Evolutionary conservation across 495 filamentous ascomycete genomes (phyloP).

Genomic region (Neurospora sp.): DNA sequence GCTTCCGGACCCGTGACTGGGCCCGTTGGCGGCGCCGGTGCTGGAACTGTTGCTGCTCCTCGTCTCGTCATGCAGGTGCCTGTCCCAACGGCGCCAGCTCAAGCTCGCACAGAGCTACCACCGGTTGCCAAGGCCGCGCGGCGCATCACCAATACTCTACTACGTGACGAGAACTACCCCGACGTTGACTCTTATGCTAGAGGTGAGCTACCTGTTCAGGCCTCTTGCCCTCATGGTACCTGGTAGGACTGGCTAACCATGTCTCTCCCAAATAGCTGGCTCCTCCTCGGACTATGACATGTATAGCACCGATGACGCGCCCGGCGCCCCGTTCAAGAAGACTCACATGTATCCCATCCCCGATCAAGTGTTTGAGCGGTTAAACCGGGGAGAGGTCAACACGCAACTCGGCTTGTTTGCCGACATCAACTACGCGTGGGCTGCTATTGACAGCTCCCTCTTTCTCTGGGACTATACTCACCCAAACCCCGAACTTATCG

Average conservation of each 20-base stretch:
- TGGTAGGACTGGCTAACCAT: constrained; percentile 1
- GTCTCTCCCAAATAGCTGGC: constrained; percentile 39
- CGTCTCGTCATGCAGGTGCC: neutral
- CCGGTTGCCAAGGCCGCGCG: constrained; percentile 70
- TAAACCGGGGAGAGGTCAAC: constrained; percentile 70
- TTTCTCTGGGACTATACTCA: constrained; percentile 97
- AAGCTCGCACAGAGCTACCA: constrained; percentile 23
- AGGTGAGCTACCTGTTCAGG: constrained; percentile 45
- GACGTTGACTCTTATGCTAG: constrained; percentile 83
- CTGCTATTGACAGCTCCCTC: constrained; percentile 85
- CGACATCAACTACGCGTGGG: constrained; percentile 88
- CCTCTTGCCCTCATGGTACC: neutral
- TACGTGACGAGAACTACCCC: constrained; percentile 68
- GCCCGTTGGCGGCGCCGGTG: neutral
- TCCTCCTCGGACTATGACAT: constrained; percentile 89
- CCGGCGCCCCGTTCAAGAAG: constrained; percentile 87
- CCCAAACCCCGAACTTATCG: constrained; percentile 76
- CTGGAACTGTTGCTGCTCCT: neutral
- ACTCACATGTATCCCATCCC: constrained; percentile 75
- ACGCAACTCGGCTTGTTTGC: constrained; percentile 91
- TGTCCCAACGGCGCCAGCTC: constrained; percentile 2
- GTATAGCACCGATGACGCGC: constrained; percentile 35
- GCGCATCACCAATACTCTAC: constrained; percentile 72
- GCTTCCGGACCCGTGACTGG: neutral
- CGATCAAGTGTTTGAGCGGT: constrained; percentile 78